Evolutionary conservation across 257 asterid species (phyloP), one percentile per base, ranked within the genome.

Genomic region (Lithospermum erythrorhizon): DNA sequence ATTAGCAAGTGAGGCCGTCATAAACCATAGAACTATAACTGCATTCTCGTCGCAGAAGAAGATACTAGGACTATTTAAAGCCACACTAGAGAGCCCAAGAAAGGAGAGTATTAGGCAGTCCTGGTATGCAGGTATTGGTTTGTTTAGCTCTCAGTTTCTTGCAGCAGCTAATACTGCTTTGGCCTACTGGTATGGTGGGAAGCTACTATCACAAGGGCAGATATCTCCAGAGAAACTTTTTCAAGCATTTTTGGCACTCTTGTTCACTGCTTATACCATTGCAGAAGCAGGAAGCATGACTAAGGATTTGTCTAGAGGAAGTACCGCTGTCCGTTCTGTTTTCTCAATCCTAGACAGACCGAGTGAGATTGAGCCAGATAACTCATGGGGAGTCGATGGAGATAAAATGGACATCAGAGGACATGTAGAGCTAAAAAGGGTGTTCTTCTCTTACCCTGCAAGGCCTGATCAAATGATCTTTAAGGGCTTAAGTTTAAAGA

Each of bases 201-300:
- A 71, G 68, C 84, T 83, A 22, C 61, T 87, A 45, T 15, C 82
- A 21, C 22, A 78, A 15, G 68, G 74, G 9, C 19, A 59, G 18
- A 85, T 87, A 53, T 22, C 82, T 2, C 86, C 94, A 0, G 82
- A 85, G 73, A 62, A 64, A 41, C 89, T 87, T 19, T 87, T 87
- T 66, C 96, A 87, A 75, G 83, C 96, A 19, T 87, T 84, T 71
- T 68, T 87, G 2, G 87, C 87, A 8, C 85, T 87, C 15, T 71
- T 87, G 24, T 84, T 87, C 70, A 87, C 96, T n/a, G 94, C 96
- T 20, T 87, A 87, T 64, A 87, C 94, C 6, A 87, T 87, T 24
- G 96, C 94, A 32, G 96, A 87, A 53, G 96, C 94, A 8, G 96
- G 96, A 61, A 87, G 94, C 72, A 82, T 87, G 96, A 87, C 96